phyloP scores from a whole-genome alignment of 768 basidiomycete genomes.

The Tricholoma sp. region DNA sequence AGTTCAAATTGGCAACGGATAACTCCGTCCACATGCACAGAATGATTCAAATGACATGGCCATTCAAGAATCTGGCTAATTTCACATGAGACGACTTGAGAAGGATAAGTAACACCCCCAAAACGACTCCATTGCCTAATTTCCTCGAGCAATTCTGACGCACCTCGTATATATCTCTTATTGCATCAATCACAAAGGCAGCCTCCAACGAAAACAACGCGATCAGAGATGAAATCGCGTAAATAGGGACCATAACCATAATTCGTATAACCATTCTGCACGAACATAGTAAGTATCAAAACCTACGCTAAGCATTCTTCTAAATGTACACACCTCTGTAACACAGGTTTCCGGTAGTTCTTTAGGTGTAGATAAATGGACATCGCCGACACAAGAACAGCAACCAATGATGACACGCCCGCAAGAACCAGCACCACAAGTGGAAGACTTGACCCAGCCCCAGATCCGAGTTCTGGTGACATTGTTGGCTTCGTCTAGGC shows the following conservation, averaged over 20 bases:
- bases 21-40: not conserved
- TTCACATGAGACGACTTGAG: too few relatives aligned
- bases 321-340: slow-evolving; percentile 58
- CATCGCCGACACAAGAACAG: slow-evolving; percentile 65
- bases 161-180: slow-evolving; percentile 96
- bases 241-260: slow-evolving; percentile 95
- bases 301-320: not conserved
- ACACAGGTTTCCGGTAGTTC: slow-evolving; percentile 77
- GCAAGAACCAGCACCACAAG: slow-evolving; percentile 53
- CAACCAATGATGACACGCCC: slow-evolving; percentile 59
- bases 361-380: slow-evolving; percentile 80
- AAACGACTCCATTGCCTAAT: not conserved
- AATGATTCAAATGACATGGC: not conserved
- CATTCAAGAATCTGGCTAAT: not conserved
- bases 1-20: not conserved
- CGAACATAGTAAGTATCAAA: not conserved
- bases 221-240: slow-evolving; percentile 86
- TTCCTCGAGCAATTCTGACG: slow-evolving; percentile 16
- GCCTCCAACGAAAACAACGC: slow-evolving; percentile 91
- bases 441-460: slow-evolving; percentile 59
- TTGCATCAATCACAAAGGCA: slow-evolving; percentile 92
- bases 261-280: slow-evolving; percentile 87
- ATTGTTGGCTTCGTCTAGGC: not conserved
- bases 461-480: slow-evolving; percentile 23
- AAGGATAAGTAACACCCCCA: not conserved